These are phyloP conservation scores for Phyllosticta capitalensis DNA, from an alignment of 2,329 filamentous ascomycete species.

Conservation along the genomic window DNA sequence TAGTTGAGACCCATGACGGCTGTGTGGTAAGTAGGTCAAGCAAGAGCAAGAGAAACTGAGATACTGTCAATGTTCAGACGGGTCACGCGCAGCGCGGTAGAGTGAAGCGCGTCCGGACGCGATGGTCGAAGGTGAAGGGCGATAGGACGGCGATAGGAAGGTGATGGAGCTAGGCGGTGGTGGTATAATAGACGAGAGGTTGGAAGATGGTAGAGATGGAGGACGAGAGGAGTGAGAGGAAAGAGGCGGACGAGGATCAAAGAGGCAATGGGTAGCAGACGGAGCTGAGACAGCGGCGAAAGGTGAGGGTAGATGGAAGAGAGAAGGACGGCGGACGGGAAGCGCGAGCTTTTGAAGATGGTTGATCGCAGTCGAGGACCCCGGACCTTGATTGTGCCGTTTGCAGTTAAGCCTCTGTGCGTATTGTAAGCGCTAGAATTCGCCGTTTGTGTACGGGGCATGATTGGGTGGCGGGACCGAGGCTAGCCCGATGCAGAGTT, in stretches of 20 bases:
- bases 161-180: conserved; percentile 1
- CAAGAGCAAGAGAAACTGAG: conserved; percentile 9
- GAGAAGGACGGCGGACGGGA: conserved; percentile 24
- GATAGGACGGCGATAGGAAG: conserved; percentile 3
- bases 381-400: not conserved
- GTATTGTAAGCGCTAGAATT: not conserved
- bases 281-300: conserved; percentile 17
- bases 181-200: not conserved
- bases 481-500: not conserved
- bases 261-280: not conserved
- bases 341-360: conserved; percentile 21
- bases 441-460: no score
- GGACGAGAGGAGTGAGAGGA: conserved; percentile 13
- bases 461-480: no score
- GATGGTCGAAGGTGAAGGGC: conserved; percentile 14
- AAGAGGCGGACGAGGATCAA: not conserved
- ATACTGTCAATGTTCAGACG: conserved; percentile 3
- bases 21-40: conserved; percentile 29
- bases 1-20: conserved; percentile 34
- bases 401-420: not conserved
- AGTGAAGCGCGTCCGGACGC: conserved; percentile 7
- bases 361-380: not conserved
- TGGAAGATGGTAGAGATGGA: conserved; percentile 12
- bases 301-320: conserved; percentile 25
- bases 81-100: conserved; percentile 3